A percentile compares a stretch with the other conserved stretches of the same genome.
These are phyloP conservation scores for Mycosphaerella arachidis DNA, from an alignment of 2,329 filamentous ascomycete genomes.

Conservation along the genomic window DNA sequence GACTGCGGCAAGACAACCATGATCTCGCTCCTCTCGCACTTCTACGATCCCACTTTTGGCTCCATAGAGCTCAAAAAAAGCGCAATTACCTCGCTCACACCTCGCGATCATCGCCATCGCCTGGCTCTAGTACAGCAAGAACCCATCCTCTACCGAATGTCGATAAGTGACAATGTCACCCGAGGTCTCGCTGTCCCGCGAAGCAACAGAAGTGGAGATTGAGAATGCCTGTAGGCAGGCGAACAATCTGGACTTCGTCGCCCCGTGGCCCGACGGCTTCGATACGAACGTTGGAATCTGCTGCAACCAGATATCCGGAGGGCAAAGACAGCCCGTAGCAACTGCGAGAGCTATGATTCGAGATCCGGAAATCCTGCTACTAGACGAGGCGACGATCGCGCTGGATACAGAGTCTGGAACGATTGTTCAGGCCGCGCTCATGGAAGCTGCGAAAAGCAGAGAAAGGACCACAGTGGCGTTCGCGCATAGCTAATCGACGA, in stretches of 20 bases:
- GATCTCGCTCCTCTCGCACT: conserved; percentile 43
- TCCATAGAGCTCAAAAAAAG: conserved; percentile 48
- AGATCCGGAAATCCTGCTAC: conserved; percentile 48
- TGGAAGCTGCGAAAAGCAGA: conserved; percentile 38
- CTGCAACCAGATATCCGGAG: conserved; percentile 48
- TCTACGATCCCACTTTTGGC: conserved; percentile 42
- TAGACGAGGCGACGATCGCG: conserved; percentile 57
- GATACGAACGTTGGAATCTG: conserved; percentile 46
- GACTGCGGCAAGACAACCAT: conserved; percentile 47
- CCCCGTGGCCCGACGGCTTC: conserved; percentile 49
- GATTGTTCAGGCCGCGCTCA: conserved; percentile 63
- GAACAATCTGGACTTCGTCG: conserved; percentile 51
- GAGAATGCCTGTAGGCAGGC: conserved; percentile 47
- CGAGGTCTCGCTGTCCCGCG: conserved; percentile 41
- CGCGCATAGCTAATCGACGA: too few relatives aligned
- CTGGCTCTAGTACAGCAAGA: conserved; percentile 72
- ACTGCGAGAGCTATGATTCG: conserved; percentile 53
- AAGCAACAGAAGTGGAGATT: conserved; percentile 38
- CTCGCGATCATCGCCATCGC: conserved; percentile 58
- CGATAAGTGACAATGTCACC: conserved; percentile 55
- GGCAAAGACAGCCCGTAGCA: conserved; percentile 53
- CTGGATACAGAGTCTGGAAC: conserved; percentile 64
- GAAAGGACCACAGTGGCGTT: conserved; percentile 39
- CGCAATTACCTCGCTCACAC: conserved; percentile 55
- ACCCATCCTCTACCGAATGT: conserved; percentile 65